Evolutionary conservation across 495 filamentous ascomycete genomes (phyloP), one percentile per base, ranked within the genome.

Genomic region (Penicillium manginii): DNA sequence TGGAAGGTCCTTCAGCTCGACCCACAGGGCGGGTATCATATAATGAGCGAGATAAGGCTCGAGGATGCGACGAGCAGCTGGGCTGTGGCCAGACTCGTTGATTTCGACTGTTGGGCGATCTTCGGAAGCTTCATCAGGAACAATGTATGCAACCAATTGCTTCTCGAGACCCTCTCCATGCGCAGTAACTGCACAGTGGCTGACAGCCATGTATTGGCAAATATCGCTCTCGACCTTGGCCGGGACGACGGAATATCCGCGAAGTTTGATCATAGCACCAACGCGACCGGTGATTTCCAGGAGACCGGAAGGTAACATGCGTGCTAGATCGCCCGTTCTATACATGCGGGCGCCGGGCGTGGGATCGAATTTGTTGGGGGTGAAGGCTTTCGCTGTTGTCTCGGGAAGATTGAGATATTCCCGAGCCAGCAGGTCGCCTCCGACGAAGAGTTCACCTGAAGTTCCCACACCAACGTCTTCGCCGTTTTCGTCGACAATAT

Each of bases 241-340:
- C 7, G 93, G 80, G 31, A 93, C 91, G 6, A 93, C 84, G 8
- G 90, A 82, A 59, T 92, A 86, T 2, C 91, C 91, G 21, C 91
- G 83, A 23, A 96, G 77, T 62, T 94, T 96, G 64, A 93, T 84
- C 76, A 93, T 91, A 0, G 84, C 82, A 1, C 81, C 79, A 12
- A 97, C 87, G 39, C 93, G 86, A 4, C 93, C 93, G 3, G 92
- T 82, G 65, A 90, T 94, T 61, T 96, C 90, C 2, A 97, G 77
- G 0, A 80, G 80, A 1, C 92, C 91, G 40, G 87, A 83, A 1
- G 80, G 72, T 8, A 86, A 73, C 35, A 93, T 81, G 15, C 86
- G 78, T 0, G 89, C 93, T 59, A 86, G 87, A 69, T 98, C 93
- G 4, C 93, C 93, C 2, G 93, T 98, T 21, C 90, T 81, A 72